phyloP scores from a whole-genome alignment of 176 grass and related monocot genomes.

The Bolboschoenus planiculmis region DNA sequence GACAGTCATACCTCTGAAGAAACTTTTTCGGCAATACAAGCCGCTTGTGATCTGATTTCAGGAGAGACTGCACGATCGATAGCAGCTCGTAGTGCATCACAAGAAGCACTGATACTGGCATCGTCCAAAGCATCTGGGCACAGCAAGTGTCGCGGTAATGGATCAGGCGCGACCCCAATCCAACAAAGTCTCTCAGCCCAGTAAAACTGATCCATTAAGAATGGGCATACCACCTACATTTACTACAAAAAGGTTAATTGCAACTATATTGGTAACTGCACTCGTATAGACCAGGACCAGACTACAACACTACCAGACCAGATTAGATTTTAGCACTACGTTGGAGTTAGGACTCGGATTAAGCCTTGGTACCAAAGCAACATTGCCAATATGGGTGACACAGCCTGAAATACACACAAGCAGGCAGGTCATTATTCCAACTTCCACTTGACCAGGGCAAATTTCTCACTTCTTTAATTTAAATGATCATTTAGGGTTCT shows the following conservation, averaged over 20 bases:
- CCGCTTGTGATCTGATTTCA: slow-evolving; percentile 53
- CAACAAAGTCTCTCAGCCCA: slow-evolving; percentile 81
- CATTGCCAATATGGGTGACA: background rate
- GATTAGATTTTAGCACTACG: background rate
- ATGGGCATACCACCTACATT: slow-evolving; percentile 67
- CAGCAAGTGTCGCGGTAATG: slow-evolving; percentile 47
- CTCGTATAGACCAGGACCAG: background rate
- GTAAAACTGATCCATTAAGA: slow-evolving; percentile 88
- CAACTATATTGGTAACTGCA: background rate
- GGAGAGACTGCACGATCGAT: slow-evolving; percentile 44
- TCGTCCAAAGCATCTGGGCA: slow-evolving; percentile 39
- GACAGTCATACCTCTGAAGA: slow-evolving; percentile 47
- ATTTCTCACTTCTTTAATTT: background rate
- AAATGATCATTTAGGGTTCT: background rate
- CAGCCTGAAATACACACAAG: background rate
- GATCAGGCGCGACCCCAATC: slow-evolving; percentile 57
- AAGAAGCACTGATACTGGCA: slow-evolving; percentile 26
- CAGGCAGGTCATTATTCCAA: background rate
- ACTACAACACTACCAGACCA: background rate
- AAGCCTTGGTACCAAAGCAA: background rate
- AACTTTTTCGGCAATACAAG: slow-evolving; percentile 45
- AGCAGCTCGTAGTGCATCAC: slow-evolving; percentile 43
- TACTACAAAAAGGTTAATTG: background rate
- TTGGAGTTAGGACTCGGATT: background rate
- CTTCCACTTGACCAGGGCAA: background rate